A percentile compares a stretch with the other conserved stretches of the same genome.
Conservation (phyloP, 164 flowering plant species). For the Annona squamosa region DNA sequence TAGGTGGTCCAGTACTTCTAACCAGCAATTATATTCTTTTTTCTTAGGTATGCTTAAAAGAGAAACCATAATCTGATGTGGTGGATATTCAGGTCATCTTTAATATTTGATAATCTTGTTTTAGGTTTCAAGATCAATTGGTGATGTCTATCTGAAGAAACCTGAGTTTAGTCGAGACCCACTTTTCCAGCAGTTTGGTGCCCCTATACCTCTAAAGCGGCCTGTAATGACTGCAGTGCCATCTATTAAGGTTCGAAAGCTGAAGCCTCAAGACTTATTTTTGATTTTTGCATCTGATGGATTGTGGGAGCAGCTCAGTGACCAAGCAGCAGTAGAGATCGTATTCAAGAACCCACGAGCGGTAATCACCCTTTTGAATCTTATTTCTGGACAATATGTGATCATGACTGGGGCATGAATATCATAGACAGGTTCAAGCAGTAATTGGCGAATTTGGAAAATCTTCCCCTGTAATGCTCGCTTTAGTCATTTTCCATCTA, state of each 20-base stretch:
- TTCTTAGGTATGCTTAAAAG: background rate
- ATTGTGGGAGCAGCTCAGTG: constrained; percentile 76
- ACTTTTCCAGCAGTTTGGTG: constrained; percentile 39
- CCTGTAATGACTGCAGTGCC: constrained; percentile 69
- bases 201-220: constrained; percentile 45
- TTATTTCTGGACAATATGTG: background rate
- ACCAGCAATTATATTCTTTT: background rate
- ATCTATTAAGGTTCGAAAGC: constrained; percentile 38
- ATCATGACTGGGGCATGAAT: too few species aligned
- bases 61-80: background rate
- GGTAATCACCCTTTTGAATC: constrained; percentile 26
- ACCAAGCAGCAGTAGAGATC: constrained; percentile 59
- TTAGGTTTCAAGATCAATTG: constrained; percentile 83
- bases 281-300: constrained; percentile 81
- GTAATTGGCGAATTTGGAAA: too few species aligned
- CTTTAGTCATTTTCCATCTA: too few species aligned
- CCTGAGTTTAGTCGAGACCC: constrained; percentile 59
- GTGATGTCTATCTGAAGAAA: constrained; percentile 66
- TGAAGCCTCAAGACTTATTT: constrained; percentile 51
- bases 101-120: background rate
- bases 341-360: constrained; percentile 47
- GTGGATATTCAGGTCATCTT: background rate
- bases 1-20: background rate
- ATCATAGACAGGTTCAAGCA: too few species aligned
- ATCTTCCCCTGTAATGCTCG: too few species aligned